A percentile compares a stretch with the other conserved stretches of the same genome.
These are phyloP conservation scores for Hyaloperonospora brassicae DNA, from an alignment of 352 stramenopile genomes.

Conservation along the genomic window DNA sequence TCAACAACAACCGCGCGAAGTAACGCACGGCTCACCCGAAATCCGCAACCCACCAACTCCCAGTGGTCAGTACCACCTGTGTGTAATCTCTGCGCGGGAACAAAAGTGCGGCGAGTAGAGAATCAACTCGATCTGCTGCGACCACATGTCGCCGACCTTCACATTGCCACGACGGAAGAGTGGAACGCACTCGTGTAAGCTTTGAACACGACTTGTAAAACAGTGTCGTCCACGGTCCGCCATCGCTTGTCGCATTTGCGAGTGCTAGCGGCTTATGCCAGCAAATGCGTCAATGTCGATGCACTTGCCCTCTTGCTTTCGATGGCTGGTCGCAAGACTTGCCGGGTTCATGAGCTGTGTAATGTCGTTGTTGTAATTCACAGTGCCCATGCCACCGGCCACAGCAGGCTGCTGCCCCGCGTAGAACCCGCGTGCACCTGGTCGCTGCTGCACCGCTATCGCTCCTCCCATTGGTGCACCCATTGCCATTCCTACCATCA, in stretches of 20 bases:
- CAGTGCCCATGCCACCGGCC: constrained; percentile 18
- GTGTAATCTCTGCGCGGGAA: too few species aligned
- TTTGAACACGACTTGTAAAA: too few species aligned
- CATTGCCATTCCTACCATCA: constrained; percentile 19
- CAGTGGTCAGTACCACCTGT: too few species aligned
- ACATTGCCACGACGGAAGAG: too few species aligned
- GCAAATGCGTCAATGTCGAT: constrained; percentile 84
- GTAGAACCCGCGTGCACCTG: constrained; percentile 16
- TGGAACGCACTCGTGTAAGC: too few species aligned
- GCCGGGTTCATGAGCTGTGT: constrained; percentile 77
- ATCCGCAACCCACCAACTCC: too few species aligned
- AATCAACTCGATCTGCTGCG: too few species aligned
- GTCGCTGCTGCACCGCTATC: constrained; percentile 25
- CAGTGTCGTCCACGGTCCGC: too few species aligned
- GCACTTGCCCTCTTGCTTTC: constrained; percentile 38
- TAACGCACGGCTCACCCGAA: too few species aligned
- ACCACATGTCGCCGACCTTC: too few species aligned
- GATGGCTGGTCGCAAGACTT: constrained; percentile 37
- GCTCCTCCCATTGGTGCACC: constrained; percentile 13
- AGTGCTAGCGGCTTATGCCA: constrained; percentile 30
- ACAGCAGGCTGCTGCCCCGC: constrained; percentile 16
- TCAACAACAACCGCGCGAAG: too few species aligned
- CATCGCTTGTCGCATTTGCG: neutral
- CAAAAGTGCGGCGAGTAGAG: too few species aligned
- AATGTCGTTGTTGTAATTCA: constrained; percentile 65